Percentiles rank a stretch among this genome's conserved stretches.
Conservation (phyloP, 1,284 basidiomycete genomes). For the Austroboletus niveus region DNA sequence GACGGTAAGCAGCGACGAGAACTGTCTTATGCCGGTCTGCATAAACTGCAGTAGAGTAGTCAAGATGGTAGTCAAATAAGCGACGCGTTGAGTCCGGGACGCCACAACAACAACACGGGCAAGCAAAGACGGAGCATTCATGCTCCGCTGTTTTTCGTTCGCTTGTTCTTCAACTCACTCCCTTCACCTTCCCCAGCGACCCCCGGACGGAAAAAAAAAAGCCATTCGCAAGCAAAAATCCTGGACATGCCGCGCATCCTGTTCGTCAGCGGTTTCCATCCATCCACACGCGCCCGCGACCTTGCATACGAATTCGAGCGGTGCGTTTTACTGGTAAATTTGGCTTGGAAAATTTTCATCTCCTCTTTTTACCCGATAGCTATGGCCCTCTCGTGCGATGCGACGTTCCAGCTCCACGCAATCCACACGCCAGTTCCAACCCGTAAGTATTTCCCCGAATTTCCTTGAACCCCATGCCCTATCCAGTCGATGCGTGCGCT, state of each 20-base stretch:
- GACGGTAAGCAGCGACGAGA: slow-evolving; percentile 19
- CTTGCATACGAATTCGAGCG: slow-evolving; percentile 87
- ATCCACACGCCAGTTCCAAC: slow-evolving; percentile 65
- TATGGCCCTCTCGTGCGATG: slow-evolving; percentile 79
- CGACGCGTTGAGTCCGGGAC: not conserved
- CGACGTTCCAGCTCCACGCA: slow-evolving; percentile 84
- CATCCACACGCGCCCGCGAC: slow-evolving; percentile 75
- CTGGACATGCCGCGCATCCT: slow-evolving; percentile 70
- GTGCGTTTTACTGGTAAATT: slow-evolving; percentile 39
- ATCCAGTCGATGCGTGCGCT: slow-evolving; percentile 35
- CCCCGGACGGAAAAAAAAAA: no score
- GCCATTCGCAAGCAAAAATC: slow-evolving; percentile 2
- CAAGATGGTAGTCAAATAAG: not conserved
- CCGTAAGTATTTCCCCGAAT: slow-evolving; percentile 60
- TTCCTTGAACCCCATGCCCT: slow-evolving; percentile 31
- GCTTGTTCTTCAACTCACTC: not conserved
- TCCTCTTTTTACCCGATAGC: slow-evolving; percentile 35
- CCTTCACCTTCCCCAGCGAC: no score
- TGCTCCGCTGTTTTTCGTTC: slow-evolving; percentile 30
- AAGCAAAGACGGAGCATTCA: slow-evolving; percentile 31
- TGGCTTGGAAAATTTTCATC: slow-evolving; percentile 3
- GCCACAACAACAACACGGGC: slow-evolving; percentile 44
- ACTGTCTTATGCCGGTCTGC: slow-evolving; percentile 8
- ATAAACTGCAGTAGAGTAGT: slow-evolving; percentile 11
- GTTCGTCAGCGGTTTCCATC: slow-evolving; percentile 84